Percentiles rank a stretch among this genome's conserved stretches.
Conservation (phyloP, 768 basidiomycete genomes). For the Auriscalpium microsporum region DNA sequence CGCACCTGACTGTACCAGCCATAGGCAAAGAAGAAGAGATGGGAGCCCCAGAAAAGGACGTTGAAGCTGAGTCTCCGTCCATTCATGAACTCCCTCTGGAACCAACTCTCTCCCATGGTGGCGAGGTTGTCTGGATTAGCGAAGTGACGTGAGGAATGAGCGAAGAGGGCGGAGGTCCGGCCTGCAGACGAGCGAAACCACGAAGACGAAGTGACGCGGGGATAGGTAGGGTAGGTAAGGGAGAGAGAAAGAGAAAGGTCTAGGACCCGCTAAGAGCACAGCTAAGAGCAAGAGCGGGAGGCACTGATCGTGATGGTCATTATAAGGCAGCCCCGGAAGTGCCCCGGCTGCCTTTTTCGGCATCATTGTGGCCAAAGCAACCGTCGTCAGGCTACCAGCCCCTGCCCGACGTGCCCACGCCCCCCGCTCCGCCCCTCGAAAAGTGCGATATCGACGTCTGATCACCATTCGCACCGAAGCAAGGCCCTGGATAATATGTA, state of each 20-base stretch:
- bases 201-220: background rate
- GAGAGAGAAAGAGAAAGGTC: constrained; percentile 10
- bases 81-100: constrained; percentile 58
- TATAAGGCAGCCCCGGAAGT: constrained; percentile 2
- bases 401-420: background rate
- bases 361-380: constrained; percentile 24
- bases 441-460: too few relatives aligned
- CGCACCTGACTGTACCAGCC: constrained; percentile 84
- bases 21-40: constrained; percentile 66
- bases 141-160: constrained; percentile 17
- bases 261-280: constrained; percentile 17
- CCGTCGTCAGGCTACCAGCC: background rate
- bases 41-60: constrained; percentile 71
- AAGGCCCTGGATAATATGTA: too few relatives aligned
- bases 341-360: background rate
- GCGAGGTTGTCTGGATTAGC: constrained; percentile 14
- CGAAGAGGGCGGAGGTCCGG: constrained; percentile 41
- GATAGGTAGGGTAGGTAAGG: constrained; percentile 1
- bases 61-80: constrained; percentile 65
- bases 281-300: constrained; percentile 10
- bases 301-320: background rate
- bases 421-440: background rate
- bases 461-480: too few relatives aligned
- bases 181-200: constrained; percentile 28
- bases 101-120: constrained; percentile 62